phyloP scores from a whole-genome alignment of 2,329 filamentous ascomycete genomes.

The Paecilomyces sp. region DNA sequence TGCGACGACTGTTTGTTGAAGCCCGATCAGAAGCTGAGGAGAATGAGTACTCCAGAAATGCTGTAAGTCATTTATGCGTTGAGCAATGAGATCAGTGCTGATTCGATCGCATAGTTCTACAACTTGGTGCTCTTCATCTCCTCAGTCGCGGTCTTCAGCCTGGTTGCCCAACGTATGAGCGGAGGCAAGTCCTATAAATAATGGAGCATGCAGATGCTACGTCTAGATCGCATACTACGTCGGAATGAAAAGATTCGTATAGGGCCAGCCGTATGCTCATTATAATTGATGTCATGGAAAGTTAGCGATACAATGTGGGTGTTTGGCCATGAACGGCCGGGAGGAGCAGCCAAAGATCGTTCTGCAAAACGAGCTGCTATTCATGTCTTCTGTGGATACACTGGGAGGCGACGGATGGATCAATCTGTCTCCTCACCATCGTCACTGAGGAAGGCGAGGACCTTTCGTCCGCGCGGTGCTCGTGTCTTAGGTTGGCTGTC shows the following conservation, averaged over 20 bases:
- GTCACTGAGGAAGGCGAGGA: conserved; percentile 56
- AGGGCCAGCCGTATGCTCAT: not conserved
- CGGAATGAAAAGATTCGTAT: not conserved
- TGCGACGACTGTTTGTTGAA: conserved; percentile 94
- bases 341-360: not conserved
- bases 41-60: conserved; percentile 85
- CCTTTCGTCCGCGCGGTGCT: conserved; percentile 36
- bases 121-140: conserved; percentile 96
- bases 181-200: conserved; percentile 31
- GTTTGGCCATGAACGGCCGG: not conserved
- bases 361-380: too few species aligned
- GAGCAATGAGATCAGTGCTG: not conserved
- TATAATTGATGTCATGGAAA: not conserved
- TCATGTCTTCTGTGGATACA: not conserved
- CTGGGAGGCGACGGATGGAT: conserved; percentile 9
- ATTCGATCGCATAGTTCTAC: conserved; percentile 61
- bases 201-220: not conserved
- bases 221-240: not conserved
- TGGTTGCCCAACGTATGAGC: conserved; percentile 80
- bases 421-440: conserved; percentile 58
- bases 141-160: conserved; percentile 87
- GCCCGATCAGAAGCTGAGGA: conserved; percentile 89
- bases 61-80: conserved; percentile 51
- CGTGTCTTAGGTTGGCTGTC: conserved; percentile 31
- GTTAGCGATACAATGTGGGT: not conserved